Base-by-base conservation (phyloP, 2,329 filamentous ascomycete species). In the Aspergillus carbonarius region DNA sequence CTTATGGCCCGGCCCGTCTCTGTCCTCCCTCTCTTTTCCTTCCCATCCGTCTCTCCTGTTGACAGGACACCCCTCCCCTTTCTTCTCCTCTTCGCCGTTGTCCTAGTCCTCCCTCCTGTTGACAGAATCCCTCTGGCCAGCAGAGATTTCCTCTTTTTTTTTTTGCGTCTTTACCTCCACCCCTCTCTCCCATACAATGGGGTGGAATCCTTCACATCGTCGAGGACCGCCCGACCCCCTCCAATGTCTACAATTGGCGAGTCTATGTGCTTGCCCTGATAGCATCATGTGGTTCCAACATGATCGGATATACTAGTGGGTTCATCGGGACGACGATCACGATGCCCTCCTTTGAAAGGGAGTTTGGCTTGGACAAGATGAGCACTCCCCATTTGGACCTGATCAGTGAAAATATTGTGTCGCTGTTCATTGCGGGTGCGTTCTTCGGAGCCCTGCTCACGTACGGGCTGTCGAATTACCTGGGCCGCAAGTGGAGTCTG, bases 281-380 rank as follows among this genome's bases (percentile, higher is more conserved):
- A 52, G 82, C 83, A 60, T 83, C 80, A 57, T 84, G 82, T 65
- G 83, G 82, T 58, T 80, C 82, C 64, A 83, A 82, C 66, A 85
- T 83, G 80, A 83, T 84, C 62, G 81, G 82, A 30, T 83, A 84
- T 64, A 89, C 91, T 70, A 88, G 84, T 56, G 87, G 90, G 63
- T 93, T 93, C 75, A 92, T 92, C 66, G 90, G 89, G 63, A 90
- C 87, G 0, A 92, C 90, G 1, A 79, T 93, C 35, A 86, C 88
- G 3, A 78, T 93, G 42, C 78, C 82, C 0, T 88, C 88, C 0
- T 92, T 92, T 73, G 78, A 77, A 49, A 65, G 78, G 0, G 90
- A 93, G 70, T 93, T 93, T 69, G 70, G 78, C 6, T 85, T 92
- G 61, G 78, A 75, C 8, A 68, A 77, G 1, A 83, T 86, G 74